A percentile compares a stretch with the other conserved stretches of the same genome.
Conservation (phyloP, 2,329 filamentous ascomycete species). For the Aureobasidium melanogenum region DNA sequence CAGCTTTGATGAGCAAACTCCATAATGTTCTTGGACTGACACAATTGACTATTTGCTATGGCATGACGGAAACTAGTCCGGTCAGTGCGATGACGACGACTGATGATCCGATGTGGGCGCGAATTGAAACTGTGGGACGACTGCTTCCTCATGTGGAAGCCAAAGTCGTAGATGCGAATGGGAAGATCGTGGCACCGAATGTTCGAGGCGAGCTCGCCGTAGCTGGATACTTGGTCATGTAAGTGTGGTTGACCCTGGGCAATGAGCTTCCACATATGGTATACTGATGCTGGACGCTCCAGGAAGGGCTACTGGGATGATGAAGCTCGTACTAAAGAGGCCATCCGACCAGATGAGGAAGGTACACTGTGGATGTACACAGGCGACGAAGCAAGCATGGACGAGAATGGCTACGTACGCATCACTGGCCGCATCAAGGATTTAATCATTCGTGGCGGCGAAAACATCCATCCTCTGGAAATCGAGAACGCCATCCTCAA, state of each 20-base stretch:
- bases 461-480: conserved; percentile 93
- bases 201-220: conserved; percentile 73
- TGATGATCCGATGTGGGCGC: conserved; percentile 61
- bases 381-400: conserved; percentile 85
- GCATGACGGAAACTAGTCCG: conserved; percentile 85
- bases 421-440: conserved; percentile 94
- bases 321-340: conserved; percentile 57
- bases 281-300: background rate
- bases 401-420: conserved; percentile 69
- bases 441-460: conserved; percentile 85
- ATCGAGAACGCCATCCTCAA: conserved; percentile 57
- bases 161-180: conserved; percentile 65
- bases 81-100: conserved; percentile 73
- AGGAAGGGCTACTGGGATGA: conserved; percentile 76
- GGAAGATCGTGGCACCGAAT: conserved; percentile 51
- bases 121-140: conserved; percentile 69
- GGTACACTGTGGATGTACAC: conserved; percentile 76
- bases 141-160: conserved; percentile 71
- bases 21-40: conserved; percentile 65
- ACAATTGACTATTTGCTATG: conserved; percentile 88
- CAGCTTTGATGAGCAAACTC: conserved; percentile 68
- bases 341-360: conserved; percentile 49
- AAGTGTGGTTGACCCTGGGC: background rate
- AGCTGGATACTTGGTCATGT: conserved; percentile 78
- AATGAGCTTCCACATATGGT: background rate